Evolutionary conservation across 2,329 filamentous ascomycete genomes (phyloP), one percentile per base, ranked within the genome.

Genomic region (Xylaria hypoxylon): DNA sequence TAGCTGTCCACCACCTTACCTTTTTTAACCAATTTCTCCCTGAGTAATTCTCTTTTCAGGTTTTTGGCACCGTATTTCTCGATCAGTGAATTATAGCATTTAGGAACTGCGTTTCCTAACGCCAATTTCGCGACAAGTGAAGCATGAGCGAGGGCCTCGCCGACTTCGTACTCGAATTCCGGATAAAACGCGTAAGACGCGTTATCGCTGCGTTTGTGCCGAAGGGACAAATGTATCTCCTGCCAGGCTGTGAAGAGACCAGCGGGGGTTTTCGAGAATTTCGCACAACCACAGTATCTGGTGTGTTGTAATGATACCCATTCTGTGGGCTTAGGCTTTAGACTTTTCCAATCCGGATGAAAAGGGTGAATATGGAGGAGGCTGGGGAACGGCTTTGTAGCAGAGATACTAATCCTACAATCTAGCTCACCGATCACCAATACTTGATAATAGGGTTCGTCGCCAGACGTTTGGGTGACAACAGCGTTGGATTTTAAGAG

Each of bases 101-200:
- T 7, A 0, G 65, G 65, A 5, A 65, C 5, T 2, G 8, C 3
- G 2, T 10, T 33, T 3, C 62, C 57, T 2, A 65, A 1, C 1
- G 40, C 58, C 7, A 68, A 17, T 4, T 44, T 62, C 5, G 50
- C 62, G 0, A 28, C 33, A 1, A 68, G 60, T 1, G 59, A 60
- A 1, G 67, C 67, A 11, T 67, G 59, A 0, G 64, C 67, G 13
- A 64, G 50, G 1, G 31, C 40, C 22, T 68, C 64, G 2, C 59
- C 59, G 1, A 10, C 3, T 1, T 40, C 50, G 6, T 61, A 51
- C 2, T 61, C 44, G n/a, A 35, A 63, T 0, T 59, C 33, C 0
- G 63, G 51, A 4, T 60, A 64, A 2, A 68, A 68, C 0, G 64
- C 64, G 11, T 44, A 38, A 4, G 55, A 44, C 0, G 66, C 63